Percentiles rank a stretch among this genome's conserved stretches.
These are phyloP conservation scores for Mycena belliarum DNA, from an alignment of 768 basidiomycete genomes.

Conservation along the genomic window DNA sequence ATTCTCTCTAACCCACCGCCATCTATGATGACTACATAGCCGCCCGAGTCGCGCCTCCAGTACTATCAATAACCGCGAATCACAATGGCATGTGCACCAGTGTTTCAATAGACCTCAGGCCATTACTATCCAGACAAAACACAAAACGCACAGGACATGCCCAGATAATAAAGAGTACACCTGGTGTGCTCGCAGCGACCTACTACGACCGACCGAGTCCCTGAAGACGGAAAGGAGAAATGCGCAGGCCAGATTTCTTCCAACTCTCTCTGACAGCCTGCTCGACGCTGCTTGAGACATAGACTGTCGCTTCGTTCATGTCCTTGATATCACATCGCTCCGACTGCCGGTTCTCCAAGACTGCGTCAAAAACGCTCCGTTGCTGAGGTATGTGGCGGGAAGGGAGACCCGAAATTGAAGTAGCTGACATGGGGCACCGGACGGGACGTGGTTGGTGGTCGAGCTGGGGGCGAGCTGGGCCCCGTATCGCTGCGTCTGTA, in stretches of 20 bases:
- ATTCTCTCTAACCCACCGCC: no score
- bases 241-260: constrained; percentile 2
- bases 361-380: not conserved
- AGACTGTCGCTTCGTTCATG: not conserved
- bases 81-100: no score
- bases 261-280: constrained; percentile 4
- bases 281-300: not conserved
- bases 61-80: no score
- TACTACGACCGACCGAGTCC: not conserved
- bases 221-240: constrained; percentile 11
- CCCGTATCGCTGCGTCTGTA: no score
- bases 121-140: no score
- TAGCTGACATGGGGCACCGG: not conserved
- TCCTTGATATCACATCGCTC: not conserved
- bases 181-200: not conserved
- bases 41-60: no score
- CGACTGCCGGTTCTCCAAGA: not conserved
- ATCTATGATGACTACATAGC: no score
- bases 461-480: not conserved
- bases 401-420: not conserved
- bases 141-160: not conserved
- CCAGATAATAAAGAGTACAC: not conserved
- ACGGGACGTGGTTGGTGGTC: not conserved
- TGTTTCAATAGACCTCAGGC: no score
- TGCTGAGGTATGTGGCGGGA: not conserved